Evolutionary conservation across 1,139 yeast species (phyloP).

Genomic region (Entelexis paramagnoliae): DNA sequence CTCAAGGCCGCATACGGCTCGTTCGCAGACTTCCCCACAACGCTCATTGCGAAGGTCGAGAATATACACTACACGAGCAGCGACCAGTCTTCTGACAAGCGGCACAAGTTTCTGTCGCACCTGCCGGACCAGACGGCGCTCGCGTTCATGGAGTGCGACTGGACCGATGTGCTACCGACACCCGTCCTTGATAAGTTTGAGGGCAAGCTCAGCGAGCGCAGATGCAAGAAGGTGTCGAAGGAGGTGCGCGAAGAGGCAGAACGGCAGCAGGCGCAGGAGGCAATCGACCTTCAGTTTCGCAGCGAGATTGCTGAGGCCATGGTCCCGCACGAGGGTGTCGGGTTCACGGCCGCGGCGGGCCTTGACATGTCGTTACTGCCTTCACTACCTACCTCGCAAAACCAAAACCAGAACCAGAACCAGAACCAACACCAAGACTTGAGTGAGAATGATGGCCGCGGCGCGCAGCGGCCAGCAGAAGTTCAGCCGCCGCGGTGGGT

Average conservation of each 20-base stretch:
- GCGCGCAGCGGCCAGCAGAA: neutral
- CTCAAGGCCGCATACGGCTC: conserved; percentile 52
- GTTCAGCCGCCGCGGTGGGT: conserved; percentile 13
- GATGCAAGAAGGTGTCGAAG: conserved; percentile 44
- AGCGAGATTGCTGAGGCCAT: conserved; percentile 27
- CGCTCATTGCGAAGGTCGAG: conserved; percentile 53
- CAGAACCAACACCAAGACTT: neutral
- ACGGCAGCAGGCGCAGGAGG: conserved; percentile 47
- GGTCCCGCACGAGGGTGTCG: conserved; percentile 12
- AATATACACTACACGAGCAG: conserved; percentile 52
- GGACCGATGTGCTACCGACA: conserved; percentile 47
- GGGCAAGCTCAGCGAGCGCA: conserved; percentile 51
- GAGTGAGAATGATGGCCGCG: too few relatives aligned
- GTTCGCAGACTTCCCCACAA: conserved; percentile 58
- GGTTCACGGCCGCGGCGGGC: neutral
- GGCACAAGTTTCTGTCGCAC: conserved; percentile 67
- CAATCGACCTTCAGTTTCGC: conserved; percentile 41
- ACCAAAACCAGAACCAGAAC: neutral
- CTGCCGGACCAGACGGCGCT: conserved; percentile 76
- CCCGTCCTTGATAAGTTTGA: conserved; percentile 49
- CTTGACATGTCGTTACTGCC: conserved; percentile 22
- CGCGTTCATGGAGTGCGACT: conserved; percentile 77
- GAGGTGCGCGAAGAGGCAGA: conserved; percentile 57
- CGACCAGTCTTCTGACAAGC: conserved; percentile 36
- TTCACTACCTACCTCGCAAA: conserved; percentile 11